Conservation (phyloP, 139 green algal species). For the Deuterostichococcus epilithicus region DNA sequence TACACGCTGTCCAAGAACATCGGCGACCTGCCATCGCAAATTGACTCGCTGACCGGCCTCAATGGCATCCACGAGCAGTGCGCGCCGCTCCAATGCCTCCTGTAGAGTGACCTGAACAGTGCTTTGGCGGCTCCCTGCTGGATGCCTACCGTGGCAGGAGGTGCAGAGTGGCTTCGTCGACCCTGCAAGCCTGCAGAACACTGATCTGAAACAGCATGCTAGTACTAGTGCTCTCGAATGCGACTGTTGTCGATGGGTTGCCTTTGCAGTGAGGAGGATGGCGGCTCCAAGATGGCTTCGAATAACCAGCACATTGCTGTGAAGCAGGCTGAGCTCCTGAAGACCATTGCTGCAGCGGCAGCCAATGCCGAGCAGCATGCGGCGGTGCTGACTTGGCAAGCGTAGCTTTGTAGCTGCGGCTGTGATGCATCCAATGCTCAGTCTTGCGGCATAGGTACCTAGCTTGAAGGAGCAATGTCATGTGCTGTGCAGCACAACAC, state of each 20-base stretch:
- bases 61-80: not conserved
- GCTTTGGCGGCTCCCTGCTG: no score
- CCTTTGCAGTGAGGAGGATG: not conserved
- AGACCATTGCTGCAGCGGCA: not conserved
- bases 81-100: not conserved
- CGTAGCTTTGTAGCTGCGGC: conserved; percentile 1
- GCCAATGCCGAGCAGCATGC: not conserved
- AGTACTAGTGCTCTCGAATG: no score
- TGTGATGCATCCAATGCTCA: conserved; percentile 14
- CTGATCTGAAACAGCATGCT: no score
- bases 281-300: not conserved
- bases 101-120: no score
- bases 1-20: conserved; percentile 7
- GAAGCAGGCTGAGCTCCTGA: not conserved
- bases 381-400: not conserved
- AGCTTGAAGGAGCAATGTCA: no score
- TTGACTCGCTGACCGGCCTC: not conserved
- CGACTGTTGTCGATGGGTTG: no score
- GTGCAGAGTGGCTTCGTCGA: no score
- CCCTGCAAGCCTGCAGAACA: no score
- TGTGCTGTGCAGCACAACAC: no score
- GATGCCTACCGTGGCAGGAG: no score
- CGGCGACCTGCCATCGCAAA: conserved; percentile 4
- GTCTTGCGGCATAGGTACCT: no score
- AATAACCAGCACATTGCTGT: not conserved